These are phyloP conservation scores for Cryptococcus sp. DNA, from an alignment of 1,284 basidiomycete species.

Conservation along the genomic window DNA sequence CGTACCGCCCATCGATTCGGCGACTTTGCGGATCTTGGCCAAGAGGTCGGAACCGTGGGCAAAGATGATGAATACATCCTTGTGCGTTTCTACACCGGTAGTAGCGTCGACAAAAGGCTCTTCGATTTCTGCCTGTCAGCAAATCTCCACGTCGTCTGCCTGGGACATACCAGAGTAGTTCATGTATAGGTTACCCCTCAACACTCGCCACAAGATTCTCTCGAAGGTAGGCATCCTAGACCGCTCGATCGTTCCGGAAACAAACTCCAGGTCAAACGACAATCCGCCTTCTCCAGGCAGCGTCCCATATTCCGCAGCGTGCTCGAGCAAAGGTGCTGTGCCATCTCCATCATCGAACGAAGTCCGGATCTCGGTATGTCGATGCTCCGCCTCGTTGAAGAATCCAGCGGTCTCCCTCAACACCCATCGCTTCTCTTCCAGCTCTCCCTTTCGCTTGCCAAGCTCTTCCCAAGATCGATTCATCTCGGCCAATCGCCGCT, in stretches of 20 bases:
- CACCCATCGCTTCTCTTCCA: slow-evolving; percentile 89
- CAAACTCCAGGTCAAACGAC: slow-evolving; percentile 82
- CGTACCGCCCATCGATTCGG: slow-evolving; percentile 96
- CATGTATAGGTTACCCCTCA: slow-evolving; percentile 98
- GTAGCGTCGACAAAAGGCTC: slow-evolving; percentile 86
- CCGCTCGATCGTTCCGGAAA: slow-evolving; percentile 94
- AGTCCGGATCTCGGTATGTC: slow-evolving; percentile 70
- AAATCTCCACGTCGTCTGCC: neutral
- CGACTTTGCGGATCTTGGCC: slow-evolving; percentile 95
- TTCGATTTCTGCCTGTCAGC: slow-evolving; percentile 61
- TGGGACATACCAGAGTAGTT: slow-evolving; percentile 64
- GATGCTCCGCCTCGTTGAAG: slow-evolving; percentile 81
- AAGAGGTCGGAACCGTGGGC: slow-evolving; percentile 91
- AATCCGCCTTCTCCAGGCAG: slow-evolving; percentile 54
- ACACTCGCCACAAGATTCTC: slow-evolving; percentile 94
- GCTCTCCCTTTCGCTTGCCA: slow-evolving; percentile 77
- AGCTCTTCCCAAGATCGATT: slow-evolving; percentile 88
- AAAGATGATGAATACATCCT: slow-evolving; percentile 99
- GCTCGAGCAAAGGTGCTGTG: slow-evolving; percentile 82
- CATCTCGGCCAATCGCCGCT: slow-evolving; percentile 81
- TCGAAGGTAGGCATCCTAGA: slow-evolving; percentile 89
- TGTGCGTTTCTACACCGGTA: slow-evolving; percentile 75
- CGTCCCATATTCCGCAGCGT: slow-evolving; percentile 61
- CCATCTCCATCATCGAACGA: slow-evolving; percentile 81
- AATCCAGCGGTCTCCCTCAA: slow-evolving; percentile 93